Conservation (phyloP, 768 basidiomycete genomes). For the Artomyces pyxidatus region DNA sequence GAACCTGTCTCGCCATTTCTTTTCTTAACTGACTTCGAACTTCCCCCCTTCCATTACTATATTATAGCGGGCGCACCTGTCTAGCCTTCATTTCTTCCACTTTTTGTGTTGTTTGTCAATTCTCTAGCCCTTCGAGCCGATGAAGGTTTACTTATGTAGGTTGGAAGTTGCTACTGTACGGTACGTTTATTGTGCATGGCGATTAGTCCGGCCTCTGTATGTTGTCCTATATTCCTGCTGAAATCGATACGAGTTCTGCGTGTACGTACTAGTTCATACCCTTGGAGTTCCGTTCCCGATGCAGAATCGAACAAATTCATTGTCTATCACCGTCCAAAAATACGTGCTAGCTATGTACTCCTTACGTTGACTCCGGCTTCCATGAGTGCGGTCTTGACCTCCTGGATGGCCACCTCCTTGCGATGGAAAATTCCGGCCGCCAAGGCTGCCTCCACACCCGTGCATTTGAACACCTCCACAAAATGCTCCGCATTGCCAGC, state of each 20-base stretch:
- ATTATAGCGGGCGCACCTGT: neutral
- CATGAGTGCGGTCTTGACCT: slow-evolving; percentile 61
- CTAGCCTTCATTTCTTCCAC: neutral
- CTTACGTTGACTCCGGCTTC: slow-evolving; percentile 44
- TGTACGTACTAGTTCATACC: neutral
- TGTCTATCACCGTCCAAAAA: neutral
- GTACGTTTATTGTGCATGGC: too few relatives aligned
- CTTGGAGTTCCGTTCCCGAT: neutral
- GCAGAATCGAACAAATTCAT: neutral
- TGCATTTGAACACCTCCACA: slow-evolving; percentile 73
- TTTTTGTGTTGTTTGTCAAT: slow-evolving; percentile 1
- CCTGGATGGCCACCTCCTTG: slow-evolving; percentile 72
- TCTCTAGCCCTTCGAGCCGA: neutral
- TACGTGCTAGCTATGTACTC: neutral
- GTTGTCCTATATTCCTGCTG: slow-evolving; percentile 6
- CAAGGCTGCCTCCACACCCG: slow-evolving; percentile 81
- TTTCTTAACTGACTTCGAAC: neutral
- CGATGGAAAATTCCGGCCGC: slow-evolving; percentile 98
- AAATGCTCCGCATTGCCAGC: slow-evolving; percentile 83
- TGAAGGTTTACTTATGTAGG: slow-evolving; percentile 10
- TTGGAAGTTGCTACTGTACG: slow-evolving; percentile 12
- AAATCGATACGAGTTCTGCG: slow-evolving; percentile 6
- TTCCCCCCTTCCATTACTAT: neutral
- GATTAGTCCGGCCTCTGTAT: slow-evolving; percentile 9
- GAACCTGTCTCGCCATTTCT: neutral